phyloP scores from a whole-genome alignment of 148 eudicot genomes.

The Silene latifolia region DNA sequence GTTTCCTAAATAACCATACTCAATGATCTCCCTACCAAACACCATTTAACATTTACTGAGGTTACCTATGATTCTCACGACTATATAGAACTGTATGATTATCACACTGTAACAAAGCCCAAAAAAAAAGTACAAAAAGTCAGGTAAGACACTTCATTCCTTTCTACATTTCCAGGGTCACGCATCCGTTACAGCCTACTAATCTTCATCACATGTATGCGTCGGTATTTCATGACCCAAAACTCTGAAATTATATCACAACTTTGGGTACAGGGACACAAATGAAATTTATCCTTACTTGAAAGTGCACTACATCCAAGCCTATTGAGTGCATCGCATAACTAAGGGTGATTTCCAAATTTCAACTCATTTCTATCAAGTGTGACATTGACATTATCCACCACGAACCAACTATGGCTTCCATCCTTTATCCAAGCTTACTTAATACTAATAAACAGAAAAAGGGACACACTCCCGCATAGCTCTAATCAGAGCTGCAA shows the following conservation, averaged over 20 bases:
- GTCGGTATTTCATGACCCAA: no score
- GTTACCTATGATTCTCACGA: no score
- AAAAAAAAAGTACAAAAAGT: not conserved
- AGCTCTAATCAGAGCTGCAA: not conserved
- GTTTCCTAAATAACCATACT: constrained; percentile 4
- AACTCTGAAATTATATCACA: no score
- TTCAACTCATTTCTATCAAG: not conserved
- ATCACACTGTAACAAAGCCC: not conserved
- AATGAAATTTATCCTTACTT: no score
- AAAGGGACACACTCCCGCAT: not conserved
- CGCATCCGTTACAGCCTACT: not conserved
- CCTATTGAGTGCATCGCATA: not conserved
- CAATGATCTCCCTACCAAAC: not conserved
- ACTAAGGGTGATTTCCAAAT: not conserved
- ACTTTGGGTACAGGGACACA: no score
- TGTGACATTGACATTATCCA: not conserved
- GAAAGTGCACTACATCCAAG: not conserved
- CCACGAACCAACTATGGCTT: not conserved
- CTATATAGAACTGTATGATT: no score
- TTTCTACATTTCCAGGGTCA: not conserved
- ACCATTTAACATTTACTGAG: no score
- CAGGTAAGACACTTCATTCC: not conserved
- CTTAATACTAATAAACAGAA: no score
- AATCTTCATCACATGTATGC: not conserved
- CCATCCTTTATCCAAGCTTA: not conserved